Conservation (phyloP, 2,329 filamentous ascomycete species). For the Cercospora janseana region DNA sequence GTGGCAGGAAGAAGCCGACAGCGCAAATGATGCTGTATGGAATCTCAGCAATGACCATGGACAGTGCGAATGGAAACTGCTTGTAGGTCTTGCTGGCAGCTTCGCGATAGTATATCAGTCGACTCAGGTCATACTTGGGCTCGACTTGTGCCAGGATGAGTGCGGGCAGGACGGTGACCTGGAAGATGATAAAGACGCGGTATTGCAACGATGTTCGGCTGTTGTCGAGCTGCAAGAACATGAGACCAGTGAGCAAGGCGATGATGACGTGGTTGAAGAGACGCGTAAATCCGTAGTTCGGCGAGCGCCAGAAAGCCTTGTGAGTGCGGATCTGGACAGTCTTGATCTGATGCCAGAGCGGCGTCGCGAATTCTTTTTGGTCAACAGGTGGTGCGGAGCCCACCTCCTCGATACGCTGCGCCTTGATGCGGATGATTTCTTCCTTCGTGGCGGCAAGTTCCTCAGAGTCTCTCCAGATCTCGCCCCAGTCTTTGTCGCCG, state of each 20-base stretch:
- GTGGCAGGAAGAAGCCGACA: conserved; percentile 73
- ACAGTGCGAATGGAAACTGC: conserved; percentile 71
- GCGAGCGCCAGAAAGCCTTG: conserved; percentile 77
- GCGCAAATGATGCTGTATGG: conserved; percentile 81
- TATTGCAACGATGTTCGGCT: conserved; percentile 77
- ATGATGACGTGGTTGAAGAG: conserved; percentile 82
- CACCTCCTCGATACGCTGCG: conserved; percentile 54
- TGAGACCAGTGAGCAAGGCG: conserved; percentile 73
- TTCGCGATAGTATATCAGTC: conserved; percentile 83
- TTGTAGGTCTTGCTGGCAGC: conserved; percentile 83
- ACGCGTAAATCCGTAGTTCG: conserved; percentile 85
- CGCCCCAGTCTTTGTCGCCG: conserved; percentile 73
- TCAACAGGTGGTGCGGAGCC: conserved; percentile 45
- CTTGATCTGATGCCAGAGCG: conserved; percentile 74
- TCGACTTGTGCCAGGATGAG: conserved; percentile 82
- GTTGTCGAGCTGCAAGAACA: conserved; percentile 74
- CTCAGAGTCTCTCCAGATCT: conserved; percentile 72
- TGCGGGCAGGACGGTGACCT: conserved; percentile 78
- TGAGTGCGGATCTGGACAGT: conserved; percentile 71
- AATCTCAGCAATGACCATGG: conserved; percentile 78
- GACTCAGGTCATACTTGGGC: conserved; percentile 75
- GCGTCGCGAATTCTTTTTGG: conserved; percentile 79
- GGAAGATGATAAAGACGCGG: conserved; percentile 86
- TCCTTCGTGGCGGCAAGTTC: conserved; percentile 67
- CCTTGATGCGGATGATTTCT: conserved; percentile 66